Conservation (phyloP, 2,329 filamentous ascomycete species). For the Reticulascus tulasneorum region DNA sequence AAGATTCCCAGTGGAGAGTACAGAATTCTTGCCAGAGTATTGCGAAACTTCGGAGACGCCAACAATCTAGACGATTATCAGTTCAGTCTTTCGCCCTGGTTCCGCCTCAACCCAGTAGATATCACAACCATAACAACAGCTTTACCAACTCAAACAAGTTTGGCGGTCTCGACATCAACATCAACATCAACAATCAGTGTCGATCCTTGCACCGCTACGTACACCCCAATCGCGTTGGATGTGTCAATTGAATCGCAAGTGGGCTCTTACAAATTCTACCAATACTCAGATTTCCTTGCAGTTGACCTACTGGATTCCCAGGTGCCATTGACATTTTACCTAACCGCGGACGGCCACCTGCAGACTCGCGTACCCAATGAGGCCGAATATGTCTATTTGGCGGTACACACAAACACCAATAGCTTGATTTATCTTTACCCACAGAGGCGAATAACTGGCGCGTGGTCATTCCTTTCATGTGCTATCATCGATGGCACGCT, state of each 20-base stretch:
- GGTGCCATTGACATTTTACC: neutral
- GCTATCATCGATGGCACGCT: neutral
- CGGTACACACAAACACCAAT: slow-evolving; percentile 14
- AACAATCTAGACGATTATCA: slow-evolving; percentile 43
- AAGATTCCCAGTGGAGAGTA: slow-evolving; percentile 10
- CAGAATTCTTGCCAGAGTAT: slow-evolving; percentile 33
- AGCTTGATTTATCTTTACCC: slow-evolving; percentile 15
- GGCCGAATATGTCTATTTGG: slow-evolving; percentile 1
- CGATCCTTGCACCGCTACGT: slow-evolving; percentile 4
- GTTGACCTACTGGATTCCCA: slow-evolving; percentile 9
- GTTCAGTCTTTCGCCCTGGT: slow-evolving; percentile 31
- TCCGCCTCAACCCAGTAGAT: slow-evolving; percentile 23
- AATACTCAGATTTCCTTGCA: slow-evolving; percentile 14
- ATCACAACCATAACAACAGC: too few relatives aligned
- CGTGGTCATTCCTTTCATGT: slow-evolving; percentile 11
- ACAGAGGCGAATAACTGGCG: neutral
- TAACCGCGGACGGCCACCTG: neutral
- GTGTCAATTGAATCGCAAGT: slow-evolving; percentile 8
- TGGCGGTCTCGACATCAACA: too few relatives aligned
- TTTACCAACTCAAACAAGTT: too few relatives aligned
- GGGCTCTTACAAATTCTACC: slow-evolving; percentile 6
- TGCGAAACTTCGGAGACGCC: slow-evolving; percentile 47
- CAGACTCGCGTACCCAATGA: neutral
- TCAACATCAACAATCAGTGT: too few relatives aligned
- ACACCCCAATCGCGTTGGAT: slow-evolving; percentile 2